Base-by-base conservation (phyloP, 148 eudicot species). In the Chenopodium suecicum region DNA sequence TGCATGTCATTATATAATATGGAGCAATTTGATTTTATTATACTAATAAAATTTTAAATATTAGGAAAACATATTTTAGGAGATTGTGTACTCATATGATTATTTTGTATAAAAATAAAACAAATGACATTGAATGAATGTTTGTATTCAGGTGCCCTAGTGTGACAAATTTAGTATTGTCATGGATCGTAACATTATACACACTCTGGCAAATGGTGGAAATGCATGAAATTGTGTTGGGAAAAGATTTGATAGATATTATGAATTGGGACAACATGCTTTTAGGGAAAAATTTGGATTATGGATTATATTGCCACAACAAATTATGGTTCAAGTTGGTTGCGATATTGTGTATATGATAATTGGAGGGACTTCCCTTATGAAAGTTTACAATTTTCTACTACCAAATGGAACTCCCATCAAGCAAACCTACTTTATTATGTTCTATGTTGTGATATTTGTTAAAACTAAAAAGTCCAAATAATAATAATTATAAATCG, bases 161-260 rank as follows among this genome's bases (percentile, higher is more conserved):
- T 1, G 83, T 82, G 2, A 85, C 89, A 1, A 17, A 89, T 52
- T 73, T 91, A 84, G 27, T 88, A 19, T 32, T 91, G 47, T 89
- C 94, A 54, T 89, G 94, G 94, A 19, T 87, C 29, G 87, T 91
- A 0, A 89, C 91, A 1, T 80, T 89, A 0, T 88, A 87, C 81
- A 91, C 94, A 0, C 70, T 91, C 9, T 91, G 94, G 91, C 92
- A 90, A 84, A 79, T 91, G 94, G 89, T 90, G 37, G 91, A 90
- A 29, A 90, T 91, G 92, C 92, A 90, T 41, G 92, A 91, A 67
- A 86, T 83, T 37, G 89, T 85, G 5, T 88, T 0, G 92, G 92
- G 7, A 89, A 89, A 7, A 56, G 22, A 19, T 56, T 56, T 13
- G 62, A 56, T 4, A 14, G 62, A 17, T 56, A 56, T 16, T 19